These are phyloP conservation scores for Dentipellis sp. DNA, from an alignment of 768 basidiomycete genomes.

Conservation along the genomic window DNA sequence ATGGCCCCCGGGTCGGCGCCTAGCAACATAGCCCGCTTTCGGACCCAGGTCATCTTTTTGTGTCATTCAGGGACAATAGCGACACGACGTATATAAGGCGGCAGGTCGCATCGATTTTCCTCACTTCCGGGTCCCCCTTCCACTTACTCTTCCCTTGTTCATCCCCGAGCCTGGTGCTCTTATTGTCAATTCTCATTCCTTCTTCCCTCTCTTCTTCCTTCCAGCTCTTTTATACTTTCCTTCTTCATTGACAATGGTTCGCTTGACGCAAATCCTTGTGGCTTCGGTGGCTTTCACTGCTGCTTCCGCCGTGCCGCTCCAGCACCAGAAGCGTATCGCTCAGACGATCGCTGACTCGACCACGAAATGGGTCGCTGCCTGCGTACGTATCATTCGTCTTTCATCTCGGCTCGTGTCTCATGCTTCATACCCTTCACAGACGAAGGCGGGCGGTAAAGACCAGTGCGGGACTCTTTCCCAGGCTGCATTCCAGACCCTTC, in stretches of 20 bases:
- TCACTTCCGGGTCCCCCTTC: not conserved
- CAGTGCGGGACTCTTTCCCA: conserved; percentile 51
- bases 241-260: conserved; percentile 3
- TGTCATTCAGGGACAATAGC: too few species aligned
- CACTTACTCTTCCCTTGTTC: not conserved
- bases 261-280: not conserved
- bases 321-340: conserved; percentile 33
- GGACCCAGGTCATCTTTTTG: too few species aligned
- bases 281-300: not conserved
- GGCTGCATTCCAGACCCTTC: conserved; percentile 45
- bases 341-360: conserved; percentile 41
- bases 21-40: too few species aligned
- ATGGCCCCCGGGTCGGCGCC: too few species aligned
- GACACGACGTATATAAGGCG: too few species aligned
- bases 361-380: conserved; percentile 40
- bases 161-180: conserved; percentile 7
- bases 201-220: not conserved
- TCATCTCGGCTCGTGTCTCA: not conserved
- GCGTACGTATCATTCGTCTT: conserved; percentile 27
- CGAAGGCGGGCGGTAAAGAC: conserved; percentile 43
- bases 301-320: conserved; percentile 19
- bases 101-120: not conserved
- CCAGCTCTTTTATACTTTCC: not conserved
- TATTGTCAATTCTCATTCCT: not conserved
- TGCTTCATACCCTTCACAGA: conserved; percentile 20